A percentile compares a stretch with the other conserved stretches of the same genome.
These are phyloP conservation scores for Syzygium grande DNA, from an alignment of 345 rosid species.

Conservation along the genomic window DNA sequence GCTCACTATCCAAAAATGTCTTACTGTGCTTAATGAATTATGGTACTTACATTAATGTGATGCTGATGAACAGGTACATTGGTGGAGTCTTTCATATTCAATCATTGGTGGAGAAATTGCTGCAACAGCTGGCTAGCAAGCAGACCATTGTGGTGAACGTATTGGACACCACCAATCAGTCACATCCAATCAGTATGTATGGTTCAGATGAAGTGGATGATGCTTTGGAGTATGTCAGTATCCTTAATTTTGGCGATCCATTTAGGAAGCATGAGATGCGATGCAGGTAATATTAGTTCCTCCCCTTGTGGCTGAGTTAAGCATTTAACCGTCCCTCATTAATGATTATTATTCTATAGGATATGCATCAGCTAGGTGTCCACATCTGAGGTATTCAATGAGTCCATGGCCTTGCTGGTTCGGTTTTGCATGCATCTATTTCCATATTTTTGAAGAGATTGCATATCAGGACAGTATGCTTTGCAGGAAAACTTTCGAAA, in stretches of 20 bases:
- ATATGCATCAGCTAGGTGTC: neutral
- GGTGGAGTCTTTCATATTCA: conserved; percentile 93
- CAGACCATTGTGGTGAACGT: conserved; percentile 92
- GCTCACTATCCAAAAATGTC: neutral
- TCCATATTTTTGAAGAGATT: neutral
- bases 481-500: neutral
- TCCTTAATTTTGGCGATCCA: conserved; percentile 88
- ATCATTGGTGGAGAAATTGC: conserved; percentile 87
- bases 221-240: conserved; percentile 53
- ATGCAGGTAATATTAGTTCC: conserved; percentile 59
- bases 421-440: neutral
- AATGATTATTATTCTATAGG: neutral
- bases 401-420: neutral
- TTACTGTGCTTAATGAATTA: neutral
- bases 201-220: conserved; percentile 59
- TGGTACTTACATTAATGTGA: neutral
- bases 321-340: neutral
- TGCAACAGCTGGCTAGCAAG: conserved; percentile 95
- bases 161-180: conserved; percentile 61
- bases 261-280: conserved; percentile 88
- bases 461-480: neutral
- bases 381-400: neutral
- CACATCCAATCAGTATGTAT: conserved; percentile 89
- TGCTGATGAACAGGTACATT: conserved; percentile 54
- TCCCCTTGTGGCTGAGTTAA: neutral